These are phyloP conservation scores for Chrysopogon serrulatus DNA, from an alignment of 176 grass and related monocot species.

Conservation along the genomic window DNA sequence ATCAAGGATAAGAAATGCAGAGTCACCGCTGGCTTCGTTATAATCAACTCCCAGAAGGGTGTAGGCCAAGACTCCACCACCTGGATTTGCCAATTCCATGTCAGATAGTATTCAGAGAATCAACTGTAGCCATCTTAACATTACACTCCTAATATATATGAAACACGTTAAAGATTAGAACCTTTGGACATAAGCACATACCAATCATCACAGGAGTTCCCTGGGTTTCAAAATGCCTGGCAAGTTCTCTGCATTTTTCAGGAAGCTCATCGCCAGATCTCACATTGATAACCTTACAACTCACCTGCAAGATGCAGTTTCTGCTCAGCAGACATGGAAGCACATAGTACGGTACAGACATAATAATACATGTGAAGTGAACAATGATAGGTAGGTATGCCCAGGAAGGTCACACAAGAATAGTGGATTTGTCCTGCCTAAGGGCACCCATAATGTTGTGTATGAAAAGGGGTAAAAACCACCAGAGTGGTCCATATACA, in stretches of 20 bases:
- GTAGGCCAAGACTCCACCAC: slow-evolving; percentile 92
- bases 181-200: slow-evolving; percentile 21
- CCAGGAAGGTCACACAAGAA: neutral
- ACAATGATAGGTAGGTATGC: neutral
- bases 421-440: neutral
- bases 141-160: too few species aligned
- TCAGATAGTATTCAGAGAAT: neutral
- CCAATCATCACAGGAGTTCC: slow-evolving; percentile 98
- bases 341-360: neutral
- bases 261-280: slow-evolving; percentile 98
- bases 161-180: neutral
- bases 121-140: neutral
- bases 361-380: neutral
- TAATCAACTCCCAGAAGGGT: slow-evolving; percentile 95
- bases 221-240: slow-evolving; percentile 91
- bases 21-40: slow-evolving; percentile 72
- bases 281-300: slow-evolving; percentile 92
- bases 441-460: neutral
- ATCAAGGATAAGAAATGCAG: slow-evolving; percentile 97
- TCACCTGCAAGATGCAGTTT: slow-evolving; percentile 49
- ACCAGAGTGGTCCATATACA: neutral
- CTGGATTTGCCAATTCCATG: slow-evolving; percentile 34
- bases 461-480: neutral
- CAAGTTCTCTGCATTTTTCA: slow-evolving; percentile 95
- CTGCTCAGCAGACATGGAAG: neutral